phyloP scores from a whole-genome alignment of 805 yeast genomes.

The Saturnispora bothae region DNA sequence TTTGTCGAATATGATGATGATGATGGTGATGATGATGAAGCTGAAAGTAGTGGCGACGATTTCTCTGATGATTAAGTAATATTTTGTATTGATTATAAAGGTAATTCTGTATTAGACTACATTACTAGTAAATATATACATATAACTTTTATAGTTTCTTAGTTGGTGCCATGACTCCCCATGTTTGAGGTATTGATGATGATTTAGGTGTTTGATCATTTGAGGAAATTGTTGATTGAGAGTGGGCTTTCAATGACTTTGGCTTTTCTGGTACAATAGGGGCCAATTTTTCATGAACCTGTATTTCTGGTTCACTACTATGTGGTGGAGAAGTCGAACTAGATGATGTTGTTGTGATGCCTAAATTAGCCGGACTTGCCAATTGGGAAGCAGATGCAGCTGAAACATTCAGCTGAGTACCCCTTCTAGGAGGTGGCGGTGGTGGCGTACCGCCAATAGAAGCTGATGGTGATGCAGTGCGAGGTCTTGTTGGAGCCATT shows the following conservation, averaged over 20 bases:
- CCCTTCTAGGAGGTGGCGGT: slow-evolving; percentile 23
- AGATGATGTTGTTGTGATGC: neutral
- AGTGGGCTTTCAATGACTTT: slow-evolving; percentile 15
- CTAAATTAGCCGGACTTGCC: neutral
- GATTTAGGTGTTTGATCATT: slow-evolving; percentile 21
- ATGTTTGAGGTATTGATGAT: slow-evolving; percentile 6
- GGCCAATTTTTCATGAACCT: slow-evolving; percentile 16
- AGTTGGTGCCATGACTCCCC: slow-evolving; percentile 27
- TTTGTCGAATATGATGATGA: slow-evolving; percentile 14
- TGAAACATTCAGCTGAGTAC: neutral
- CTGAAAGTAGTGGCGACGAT: neutral
- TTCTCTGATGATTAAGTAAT: slow-evolving; percentile 3
- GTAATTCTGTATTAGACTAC: neutral
- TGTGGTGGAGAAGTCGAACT: neutral
- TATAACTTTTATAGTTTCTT: slow-evolving; percentile 14
- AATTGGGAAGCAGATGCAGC: neutral
- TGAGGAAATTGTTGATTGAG: slow-evolving; percentile 20
- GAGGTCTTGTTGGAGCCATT: slow-evolving; percentile 25
- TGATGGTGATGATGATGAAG: slow-evolving; percentile 1
- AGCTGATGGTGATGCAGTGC: slow-evolving; percentile 19
- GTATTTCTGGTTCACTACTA: neutral
- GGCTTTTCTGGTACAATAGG: slow-evolving; percentile 24
- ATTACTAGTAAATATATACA: slow-evolving; percentile 1
- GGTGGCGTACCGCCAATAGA: slow-evolving; percentile 16
- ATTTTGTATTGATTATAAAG: neutral